These are phyloP conservation scores for Sparassis latifolia DNA, from an alignment of 1,284 basidiomycete species.

Conservation along the genomic window DNA sequence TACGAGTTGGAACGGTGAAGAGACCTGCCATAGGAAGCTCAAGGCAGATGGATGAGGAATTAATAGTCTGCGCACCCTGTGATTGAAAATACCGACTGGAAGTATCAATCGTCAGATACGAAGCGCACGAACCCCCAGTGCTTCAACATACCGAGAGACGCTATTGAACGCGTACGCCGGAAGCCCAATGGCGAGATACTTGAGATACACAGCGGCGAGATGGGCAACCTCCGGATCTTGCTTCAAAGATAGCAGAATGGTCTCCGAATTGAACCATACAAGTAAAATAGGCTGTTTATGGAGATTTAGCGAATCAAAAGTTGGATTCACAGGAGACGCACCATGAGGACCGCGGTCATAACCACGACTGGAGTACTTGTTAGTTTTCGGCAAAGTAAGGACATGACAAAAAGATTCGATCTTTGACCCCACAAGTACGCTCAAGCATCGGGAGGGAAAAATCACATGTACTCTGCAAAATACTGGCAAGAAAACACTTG, in stretches of 20 bases:
- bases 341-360: constrained; percentile 51
- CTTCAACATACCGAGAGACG: constrained; percentile 47
- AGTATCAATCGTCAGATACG: constrained; percentile 56
- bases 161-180: constrained; percentile 84
- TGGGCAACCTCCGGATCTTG: constrained; percentile 86
- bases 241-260: constrained; percentile 68
- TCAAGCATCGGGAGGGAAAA: no score
- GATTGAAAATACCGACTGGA: constrained; percentile 49
- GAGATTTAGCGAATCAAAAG: background rate
- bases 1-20: constrained; percentile 83
- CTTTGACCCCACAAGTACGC: no score
- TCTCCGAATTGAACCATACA: constrained; percentile 81
- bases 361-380: constrained; percentile 47
- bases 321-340: constrained; percentile 28
- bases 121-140: background rate
- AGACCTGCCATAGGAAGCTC: constrained; percentile 41
- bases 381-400: no score
- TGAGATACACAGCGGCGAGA: constrained; percentile 73
- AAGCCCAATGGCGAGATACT: constrained; percentile 74
- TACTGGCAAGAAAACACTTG: no score
- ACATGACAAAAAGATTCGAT: no score
- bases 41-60: background rate
- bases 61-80: background rate
- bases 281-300: constrained; percentile 49
- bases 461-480: no score